phyloP scores from a whole-genome alignment of 805 yeast species.

The Barnettozyma salicaria region DNA sequence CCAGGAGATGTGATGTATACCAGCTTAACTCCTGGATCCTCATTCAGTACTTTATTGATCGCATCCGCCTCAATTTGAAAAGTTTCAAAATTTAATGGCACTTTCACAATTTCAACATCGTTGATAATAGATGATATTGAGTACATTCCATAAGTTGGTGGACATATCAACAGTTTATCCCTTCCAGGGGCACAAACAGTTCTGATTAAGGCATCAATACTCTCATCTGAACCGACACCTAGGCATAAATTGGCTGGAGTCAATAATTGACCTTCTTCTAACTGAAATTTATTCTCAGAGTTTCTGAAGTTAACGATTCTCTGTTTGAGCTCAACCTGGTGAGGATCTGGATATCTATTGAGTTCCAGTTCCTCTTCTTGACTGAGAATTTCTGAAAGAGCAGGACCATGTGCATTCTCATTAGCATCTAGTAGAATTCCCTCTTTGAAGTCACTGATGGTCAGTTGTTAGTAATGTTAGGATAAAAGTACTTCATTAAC shows the following conservation, averaged over 20 bases:
- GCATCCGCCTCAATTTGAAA: slow-evolving; percentile 57
- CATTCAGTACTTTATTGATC: slow-evolving; percentile 44
- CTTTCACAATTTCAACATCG: slow-evolving; percentile 72
- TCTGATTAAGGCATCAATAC: slow-evolving; percentile 83
- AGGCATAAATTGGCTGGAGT: slow-evolving; percentile 70
- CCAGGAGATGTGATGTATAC: slow-evolving; percentile 93
- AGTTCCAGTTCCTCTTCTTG: slow-evolving; percentile 51
- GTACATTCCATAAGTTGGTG: slow-evolving; percentile 99
- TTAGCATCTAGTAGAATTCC: slow-evolving; percentile 93
- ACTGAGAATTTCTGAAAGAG: slow-evolving; percentile 40
- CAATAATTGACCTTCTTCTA: slow-evolving; percentile 29
- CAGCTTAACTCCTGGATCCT: slow-evolving; percentile 63
- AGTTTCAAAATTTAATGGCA: slow-evolving; percentile 63
- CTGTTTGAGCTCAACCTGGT: slow-evolving; percentile 70
- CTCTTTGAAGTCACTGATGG: slow-evolving; percentile 60
- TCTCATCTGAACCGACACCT: slow-evolving; percentile 97
- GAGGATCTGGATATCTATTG: slow-evolving; percentile 96
- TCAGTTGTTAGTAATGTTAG: neutral
- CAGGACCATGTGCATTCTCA: slow-evolving; percentile 91
- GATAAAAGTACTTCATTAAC: neutral
- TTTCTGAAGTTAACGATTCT: slow-evolving; percentile 71
- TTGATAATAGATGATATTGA: slow-evolving; percentile 84
- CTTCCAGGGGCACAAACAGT: slow-evolving; percentile 77
- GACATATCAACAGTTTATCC: slow-evolving; percentile 79
- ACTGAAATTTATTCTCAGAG: slow-evolving; percentile 29